phyloP scores from a whole-genome alignment of 805 yeast species.

The Hemisphaericaspora nanyangensis region DNA sequence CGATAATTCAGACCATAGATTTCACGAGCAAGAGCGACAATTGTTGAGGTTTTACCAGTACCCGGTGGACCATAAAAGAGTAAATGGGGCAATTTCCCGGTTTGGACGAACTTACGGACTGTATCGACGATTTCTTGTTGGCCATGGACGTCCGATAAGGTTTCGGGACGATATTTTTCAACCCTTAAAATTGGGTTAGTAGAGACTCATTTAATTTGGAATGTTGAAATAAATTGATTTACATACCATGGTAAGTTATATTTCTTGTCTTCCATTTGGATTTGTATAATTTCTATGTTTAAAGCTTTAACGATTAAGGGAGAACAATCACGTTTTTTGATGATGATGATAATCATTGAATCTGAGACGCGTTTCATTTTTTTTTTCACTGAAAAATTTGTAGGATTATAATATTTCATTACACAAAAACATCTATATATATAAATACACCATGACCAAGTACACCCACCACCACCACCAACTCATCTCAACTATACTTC shows the following conservation, averaged over 20 bases:
- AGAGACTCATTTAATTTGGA: not conserved
- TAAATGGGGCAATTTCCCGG: slow-evolving; percentile 84
- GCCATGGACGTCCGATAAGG: slow-evolving; percentile 85
- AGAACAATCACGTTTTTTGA: too few relatives aligned
- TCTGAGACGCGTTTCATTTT: slow-evolving; percentile 1
- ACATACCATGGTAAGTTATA: slow-evolving; percentile 50
- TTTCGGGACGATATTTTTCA: slow-evolving; percentile 88
- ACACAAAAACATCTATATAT: not conserved
- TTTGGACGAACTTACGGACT: slow-evolving; percentile 76
- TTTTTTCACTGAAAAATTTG: slow-evolving; percentile 1
- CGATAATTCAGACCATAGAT: slow-evolving; percentile 76
- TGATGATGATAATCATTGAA: not conserved
- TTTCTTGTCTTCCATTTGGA: not conserved
- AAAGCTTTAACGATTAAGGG: too few relatives aligned
- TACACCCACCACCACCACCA: slow-evolving; percentile 3
- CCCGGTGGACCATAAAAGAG: slow-evolving; percentile 95
- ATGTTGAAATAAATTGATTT: not conserved
- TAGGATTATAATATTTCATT: not conserved
- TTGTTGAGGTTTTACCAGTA: slow-evolving; percentile 88
- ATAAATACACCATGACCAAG: not conserved
- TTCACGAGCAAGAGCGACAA: slow-evolving; percentile 77
- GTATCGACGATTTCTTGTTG: slow-evolving; percentile 84
- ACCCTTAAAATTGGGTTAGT: slow-evolving; percentile 49
- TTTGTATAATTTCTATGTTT: not conserved
- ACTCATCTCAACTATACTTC: not conserved